Conservation (phyloP, 2,329 filamentous ascomycete species). For the Paecilomyces fulvus region DNA sequence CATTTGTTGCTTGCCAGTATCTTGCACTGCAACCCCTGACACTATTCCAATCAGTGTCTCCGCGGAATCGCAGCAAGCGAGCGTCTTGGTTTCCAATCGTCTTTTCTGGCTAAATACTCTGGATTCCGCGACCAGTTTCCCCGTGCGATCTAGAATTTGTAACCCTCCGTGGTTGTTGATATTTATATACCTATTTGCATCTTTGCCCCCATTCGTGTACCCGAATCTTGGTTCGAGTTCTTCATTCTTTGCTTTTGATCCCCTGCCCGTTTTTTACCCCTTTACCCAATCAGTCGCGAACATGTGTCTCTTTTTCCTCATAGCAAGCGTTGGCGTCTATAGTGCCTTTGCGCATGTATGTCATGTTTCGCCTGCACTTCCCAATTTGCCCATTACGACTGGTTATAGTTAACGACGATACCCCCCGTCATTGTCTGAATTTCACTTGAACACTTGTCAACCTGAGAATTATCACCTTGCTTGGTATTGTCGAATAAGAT, state of each 20-base stretch:
- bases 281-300: background rate
- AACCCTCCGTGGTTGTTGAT: background rate
- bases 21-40: background rate
- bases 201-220: background rate
- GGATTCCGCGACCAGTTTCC: background rate
- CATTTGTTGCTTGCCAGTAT: constrained; percentile 1
- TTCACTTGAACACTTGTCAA: background rate
- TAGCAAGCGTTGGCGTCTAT: background rate
- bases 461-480: background rate
- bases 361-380: background rate
- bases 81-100: constrained; percentile 6
- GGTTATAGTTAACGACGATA: background rate
- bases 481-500: background rate
- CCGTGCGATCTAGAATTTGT: background rate
- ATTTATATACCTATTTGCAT: background rate
- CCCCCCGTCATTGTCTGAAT: background rate
- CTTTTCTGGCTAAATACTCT: constrained; percentile 2
- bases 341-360: background rate
- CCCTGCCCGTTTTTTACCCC: background rate
- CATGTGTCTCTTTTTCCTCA: background rate
- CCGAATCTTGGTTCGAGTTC: background rate
- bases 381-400: background rate
- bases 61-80: constrained; percentile 3
- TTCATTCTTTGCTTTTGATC: background rate
- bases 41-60: constrained; percentile 3